Base-by-base conservation (phyloP, 108 stramenopile genomes). In the Nitzschia sp. region DNA sequence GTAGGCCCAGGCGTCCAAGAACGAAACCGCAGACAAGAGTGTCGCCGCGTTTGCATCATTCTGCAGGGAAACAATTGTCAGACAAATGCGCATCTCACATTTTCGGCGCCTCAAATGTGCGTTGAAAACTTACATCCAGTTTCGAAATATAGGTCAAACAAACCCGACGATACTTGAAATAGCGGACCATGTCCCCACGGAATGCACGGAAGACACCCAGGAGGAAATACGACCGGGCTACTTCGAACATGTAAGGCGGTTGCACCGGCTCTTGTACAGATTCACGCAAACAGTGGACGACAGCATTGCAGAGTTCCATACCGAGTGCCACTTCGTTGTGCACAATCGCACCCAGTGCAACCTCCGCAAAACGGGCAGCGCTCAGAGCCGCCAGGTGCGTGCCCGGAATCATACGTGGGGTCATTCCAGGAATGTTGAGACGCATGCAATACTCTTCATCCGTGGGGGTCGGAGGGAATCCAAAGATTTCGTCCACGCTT, bases 141-240 rank as follows among this genome's bases (percentile, higher is more conserved):
- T 88, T 77, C 23, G 70, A 77, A n/a, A 92, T 61, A 34, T 92
- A 86, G 3, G 77, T 80, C 83, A 95, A 72, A 47, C 89, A 92
- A n/a, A 92, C 94, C 26, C 89, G 75, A 47, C 94, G 80, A 63
- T 95, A 95, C 65, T 95, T 95, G 78, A 95, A 90, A 72, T 95
- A 95, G 27, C 91, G 71, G 19, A 76, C 70, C 85, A 92, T 88
- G 64, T 95, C 94, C 15, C 94, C 93, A 1, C 90, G 81, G 59
- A 80, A 91, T 48, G 85, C 84, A 1, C 90, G 85, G 55, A 95
- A 90, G 51, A 90, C 84, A 34, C 89, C 90, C 29, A 89, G 69
- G 55, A 95, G 71, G 59, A 95, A 87, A 78, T 94, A 94, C 11
- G 93, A 88, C n/a, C 86, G 67, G 8, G 93, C 82, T 1, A 94